Base-by-base conservation (phyloP, 345 rosid species). In the Mercurialis annua region DNA sequence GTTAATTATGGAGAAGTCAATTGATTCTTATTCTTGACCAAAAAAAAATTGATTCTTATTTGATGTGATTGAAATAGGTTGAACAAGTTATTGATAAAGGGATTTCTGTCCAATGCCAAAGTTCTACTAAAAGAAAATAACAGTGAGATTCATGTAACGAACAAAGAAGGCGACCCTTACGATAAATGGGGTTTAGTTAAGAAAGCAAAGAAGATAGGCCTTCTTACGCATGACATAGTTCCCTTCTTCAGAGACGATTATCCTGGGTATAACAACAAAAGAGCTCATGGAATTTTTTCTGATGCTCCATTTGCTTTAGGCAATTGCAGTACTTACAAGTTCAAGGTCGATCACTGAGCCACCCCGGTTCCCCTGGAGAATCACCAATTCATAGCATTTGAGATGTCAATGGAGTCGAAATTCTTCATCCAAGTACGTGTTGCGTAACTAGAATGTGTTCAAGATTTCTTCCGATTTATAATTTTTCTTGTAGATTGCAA, bases 141-240 rank as follows among this genome's bases (percentile, higher is more conserved):
- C 14, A 74, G 78, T 6, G 83, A 80, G 73, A 71, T 80, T 70
- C 81, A 76, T 50, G 72, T 76, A 48, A 48, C 78, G 20, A 72
- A 80, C 71, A 76, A 80, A 65, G 73, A 70, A 42, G 78, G 78
- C 17, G 68, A 70, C 10, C 77, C 80, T 29, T 76, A 80, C 5
- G 40, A 67, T 50, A 69, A 67, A 71, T 76, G 83, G 83, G 71
- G 46, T 26, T 36, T 80, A 58, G 80, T 63, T 48, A 74, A 61
- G 68, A 73, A 70, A 59, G 83, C 76, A 31, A 68, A 65, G 47
- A 74, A 73, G 69, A 64, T 60, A 5, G 81, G 78, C 40, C 68
- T 80, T 60, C 55, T 10, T 66, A 51, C 63, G 43, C 24, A 43
- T 14, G 54, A 61, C 5, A 62, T 12, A 62, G 68, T 76, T 9